Evolutionary conservation across 2,329 filamentous ascomycete species (phyloP), one percentile per base, ranked within the genome.

Genomic region (Camillea tinctor): DNA sequence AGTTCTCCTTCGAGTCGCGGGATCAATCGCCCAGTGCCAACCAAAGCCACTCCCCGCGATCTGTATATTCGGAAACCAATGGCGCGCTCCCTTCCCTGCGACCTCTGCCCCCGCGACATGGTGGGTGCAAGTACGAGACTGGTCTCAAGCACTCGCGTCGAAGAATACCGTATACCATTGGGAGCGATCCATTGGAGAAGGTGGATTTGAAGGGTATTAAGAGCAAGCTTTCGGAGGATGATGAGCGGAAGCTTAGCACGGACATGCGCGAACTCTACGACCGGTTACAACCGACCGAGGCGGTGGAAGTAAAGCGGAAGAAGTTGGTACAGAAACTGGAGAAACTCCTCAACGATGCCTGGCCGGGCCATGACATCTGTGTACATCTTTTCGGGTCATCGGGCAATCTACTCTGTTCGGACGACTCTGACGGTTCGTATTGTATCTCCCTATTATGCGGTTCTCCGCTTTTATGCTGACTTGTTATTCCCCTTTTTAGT

Each of bases 361-460:
- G 94, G 92, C 95, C 95, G 1, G 92, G 91, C 1, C 89, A 92
- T 70, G 85, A 96, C 62, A 97, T 97, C 71, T 88, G 86, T 66
- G 95, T 97, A 40, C 89, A 95, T 74, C 87, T 98, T 17, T 99
- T 99, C 82, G 95, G 95, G n/a, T 98, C 95, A 4, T 98, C 95
- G 4, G 95, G 95, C 53, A 99, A 99, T 75, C 80, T 95, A 74
- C 80, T 99, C 59, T 97, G 93, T 76, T 97, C 94, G 36, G 93
- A 92, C 75, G 93, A 97, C 72, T 99, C 95, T 56, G 95, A 99
- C 79, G 92, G 93, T 97, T 80, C 69, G 88, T 80, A n/a, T 26
- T 11, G 8, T 11, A 2, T 30, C 26, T 30, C 13, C 26, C 13
- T 30, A 30, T 30, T 30, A 30, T 4, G 26, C 26, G 7, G 7